phyloP scores from a whole-genome alignment of 768 basidiomycete genomes.

The Coprinellus aureogranulatus region DNA sequence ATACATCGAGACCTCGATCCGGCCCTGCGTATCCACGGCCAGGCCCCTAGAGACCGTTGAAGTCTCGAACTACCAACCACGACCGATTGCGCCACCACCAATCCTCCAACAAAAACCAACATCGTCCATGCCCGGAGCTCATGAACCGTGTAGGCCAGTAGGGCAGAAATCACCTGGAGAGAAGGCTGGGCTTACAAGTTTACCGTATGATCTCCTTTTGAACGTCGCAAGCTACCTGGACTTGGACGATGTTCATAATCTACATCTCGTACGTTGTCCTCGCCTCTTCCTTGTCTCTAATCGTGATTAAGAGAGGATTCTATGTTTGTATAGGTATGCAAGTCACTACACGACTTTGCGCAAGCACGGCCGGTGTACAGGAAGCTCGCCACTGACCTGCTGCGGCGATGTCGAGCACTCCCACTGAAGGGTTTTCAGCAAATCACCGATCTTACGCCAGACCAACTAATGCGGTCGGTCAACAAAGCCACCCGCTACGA shows the following conservation, averaged over 20 bases:
- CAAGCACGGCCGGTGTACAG: conserved; percentile 69
- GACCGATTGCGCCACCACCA: no score
- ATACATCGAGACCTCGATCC: no score
- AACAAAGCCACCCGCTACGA: conserved; percentile 63
- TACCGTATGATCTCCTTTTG: conserved; percentile 71
- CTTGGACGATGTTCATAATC: conserved; percentile 54
- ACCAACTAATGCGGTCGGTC: conserved; percentile 59
- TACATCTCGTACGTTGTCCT: conserved; percentile 54
- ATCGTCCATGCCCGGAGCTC: no score
- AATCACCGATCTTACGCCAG: conserved; percentile 61
- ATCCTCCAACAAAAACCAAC: no score
- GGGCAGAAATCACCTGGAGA: no score
- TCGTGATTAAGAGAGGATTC: no score
- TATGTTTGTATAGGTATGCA: conserved; percentile 55
- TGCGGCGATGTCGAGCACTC: conserved; percentile 64
- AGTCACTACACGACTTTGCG: conserved; percentile 56
- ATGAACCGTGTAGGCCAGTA: no score
- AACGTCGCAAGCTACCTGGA: conserved; percentile 65
- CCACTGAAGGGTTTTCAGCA: conserved; percentile 70
- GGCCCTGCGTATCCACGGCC: no score
- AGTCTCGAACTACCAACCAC: no score
- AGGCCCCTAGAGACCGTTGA: no score
- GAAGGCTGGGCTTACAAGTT: conserved; percentile 8
- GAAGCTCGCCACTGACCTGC: conserved; percentile 57
- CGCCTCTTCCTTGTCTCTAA: background rate